Evolutionary conservation across 2,329 filamentous ascomycete genomes (phyloP), one percentile per base, ranked within the genome.

Genomic region (Penicillium polonicum): DNA sequence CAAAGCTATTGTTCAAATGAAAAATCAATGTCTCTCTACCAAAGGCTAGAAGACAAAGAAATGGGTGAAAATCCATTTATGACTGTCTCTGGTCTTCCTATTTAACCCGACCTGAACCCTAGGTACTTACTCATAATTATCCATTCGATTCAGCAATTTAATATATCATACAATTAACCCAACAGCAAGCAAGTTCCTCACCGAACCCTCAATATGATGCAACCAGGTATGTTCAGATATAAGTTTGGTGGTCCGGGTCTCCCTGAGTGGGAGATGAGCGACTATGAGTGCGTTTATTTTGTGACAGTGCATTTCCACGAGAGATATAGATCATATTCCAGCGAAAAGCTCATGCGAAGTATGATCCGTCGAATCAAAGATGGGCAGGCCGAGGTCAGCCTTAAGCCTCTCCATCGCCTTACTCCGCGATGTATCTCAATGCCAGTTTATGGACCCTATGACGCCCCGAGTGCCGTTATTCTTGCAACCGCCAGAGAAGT

Each of bases 401-500:
- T 39, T 1, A 15, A 7, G 13, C 43, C 52, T 17, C n/a, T 48
- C 9, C 31, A 54, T 39, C 27, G 27, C 1, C 15, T 33, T 13
- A n/a, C 23, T n/a, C 33, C 43, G 2, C 36, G 29, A 5, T 41
- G 43, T 10, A 25, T 54, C 15, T 54, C 52, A 5, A 31, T 54
- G n/a, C 52, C 52, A 10, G 52, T 54, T 0, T 54, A 54, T 48
- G 52, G 52, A 12, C 44, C 44, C 2, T 36, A 41, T 19, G 52
- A 54, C 1, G 52, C 52, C 1, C 43, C 43, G 1, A 19, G 5
- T 21, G 12, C 52, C 2, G 49, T 52, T 2, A 13, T 52, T 33
- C 27, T 54, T 23, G 52, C 44, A 33, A 41, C 36, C 4, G 52
- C 35, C n/a, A 49, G 43, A 25, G 25, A n/a, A 19, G 43, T 48